These are phyloP conservation scores for Metschnikowia baotianmanensis DNA, from an alignment of 805 yeast genomes.

Conservation along the genomic window DNA sequence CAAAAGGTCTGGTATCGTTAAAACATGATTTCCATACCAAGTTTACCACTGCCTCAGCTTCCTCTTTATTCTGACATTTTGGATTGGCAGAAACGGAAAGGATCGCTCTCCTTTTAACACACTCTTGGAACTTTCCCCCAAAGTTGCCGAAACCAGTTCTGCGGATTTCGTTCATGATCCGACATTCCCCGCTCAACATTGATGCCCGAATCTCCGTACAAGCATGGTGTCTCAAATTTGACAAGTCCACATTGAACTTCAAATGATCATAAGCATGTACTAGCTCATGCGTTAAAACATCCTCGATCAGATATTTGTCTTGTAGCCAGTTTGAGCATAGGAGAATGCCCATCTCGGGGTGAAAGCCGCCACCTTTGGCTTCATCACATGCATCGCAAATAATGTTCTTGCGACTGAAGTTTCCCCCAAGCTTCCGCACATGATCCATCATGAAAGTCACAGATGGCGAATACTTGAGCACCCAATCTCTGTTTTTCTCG, in stretches of 20 bases:
- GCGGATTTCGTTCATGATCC: conserved; percentile 80
- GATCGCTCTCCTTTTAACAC: conserved; percentile 86
- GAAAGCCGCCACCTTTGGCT: conserved; percentile 83
- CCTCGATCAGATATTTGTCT: conserved; percentile 81
- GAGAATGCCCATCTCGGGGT: conserved; percentile 83
- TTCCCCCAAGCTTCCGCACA: conserved; percentile 59
- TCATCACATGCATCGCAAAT: conserved; percentile 84
- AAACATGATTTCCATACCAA: conserved; percentile 93
- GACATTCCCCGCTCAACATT: conserved; percentile 90
- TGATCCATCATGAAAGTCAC: conserved; percentile 86
- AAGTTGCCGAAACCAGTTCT: conserved; percentile 52
- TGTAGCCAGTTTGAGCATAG: conserved; percentile 80
- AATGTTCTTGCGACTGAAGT: conserved; percentile 51
- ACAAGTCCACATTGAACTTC: conserved; percentile 85
- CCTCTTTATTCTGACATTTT: conserved; percentile 63
- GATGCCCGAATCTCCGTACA: conserved; percentile 96
- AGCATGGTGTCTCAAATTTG: conserved; percentile 86
- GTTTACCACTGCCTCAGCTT: conserved; percentile 77
- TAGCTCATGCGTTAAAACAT: conserved; percentile 87
- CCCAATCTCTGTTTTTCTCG: conserved; percentile 76
- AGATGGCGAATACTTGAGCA: conserved; percentile 75
- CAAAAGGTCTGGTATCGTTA: conserved; percentile 94
- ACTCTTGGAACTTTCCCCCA: conserved; percentile 82
- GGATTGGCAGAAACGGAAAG: conserved; percentile 87
- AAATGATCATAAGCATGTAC: conserved; percentile 91